These are phyloP conservation scores for Solanum corneliomulleri DNA, from an alignment of 257 asterid species.

Conservation along the genomic window DNA sequence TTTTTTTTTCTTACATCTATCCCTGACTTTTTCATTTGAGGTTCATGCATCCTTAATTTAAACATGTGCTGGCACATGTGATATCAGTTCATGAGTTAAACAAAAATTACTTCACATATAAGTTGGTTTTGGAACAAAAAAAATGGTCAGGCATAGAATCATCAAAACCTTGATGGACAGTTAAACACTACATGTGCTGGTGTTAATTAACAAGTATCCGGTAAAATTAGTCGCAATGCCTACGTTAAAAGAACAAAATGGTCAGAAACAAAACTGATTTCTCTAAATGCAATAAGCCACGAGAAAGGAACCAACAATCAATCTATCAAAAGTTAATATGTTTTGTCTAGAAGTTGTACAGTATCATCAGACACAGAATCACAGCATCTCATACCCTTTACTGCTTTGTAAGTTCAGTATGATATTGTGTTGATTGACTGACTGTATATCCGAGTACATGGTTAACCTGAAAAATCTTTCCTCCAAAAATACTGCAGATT, in stretches of 20 bases:
- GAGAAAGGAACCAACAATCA: not conserved
- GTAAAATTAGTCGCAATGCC: not conserved
- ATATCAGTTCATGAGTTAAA: not conserved
- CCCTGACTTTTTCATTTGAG: not conserved
- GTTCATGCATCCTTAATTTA: not conserved
- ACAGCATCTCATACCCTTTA: not conserved
- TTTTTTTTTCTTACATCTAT: not conserved
- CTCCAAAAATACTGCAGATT: not conserved
- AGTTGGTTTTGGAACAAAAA: not conserved
- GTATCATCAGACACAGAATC: not conserved
- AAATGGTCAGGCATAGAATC: not conserved
- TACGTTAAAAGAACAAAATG: not conserved
- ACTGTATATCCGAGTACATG: not conserved
- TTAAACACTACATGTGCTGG: not conserved
- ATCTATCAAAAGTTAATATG: not conserved
- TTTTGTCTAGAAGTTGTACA: not conserved
- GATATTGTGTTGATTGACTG: not conserved
- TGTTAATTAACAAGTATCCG: not conserved
- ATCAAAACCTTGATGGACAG: not conserved
- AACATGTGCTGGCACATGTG: not conserved
- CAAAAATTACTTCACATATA: not conserved
- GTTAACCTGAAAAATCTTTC: not conserved
- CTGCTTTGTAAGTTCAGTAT: not conserved
- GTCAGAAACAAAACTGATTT: not conserved
- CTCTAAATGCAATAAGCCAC: not conserved